Conservation (phyloP, 2,329 filamentous ascomycete genomes). For the Claviceps pazoutovae region DNA sequence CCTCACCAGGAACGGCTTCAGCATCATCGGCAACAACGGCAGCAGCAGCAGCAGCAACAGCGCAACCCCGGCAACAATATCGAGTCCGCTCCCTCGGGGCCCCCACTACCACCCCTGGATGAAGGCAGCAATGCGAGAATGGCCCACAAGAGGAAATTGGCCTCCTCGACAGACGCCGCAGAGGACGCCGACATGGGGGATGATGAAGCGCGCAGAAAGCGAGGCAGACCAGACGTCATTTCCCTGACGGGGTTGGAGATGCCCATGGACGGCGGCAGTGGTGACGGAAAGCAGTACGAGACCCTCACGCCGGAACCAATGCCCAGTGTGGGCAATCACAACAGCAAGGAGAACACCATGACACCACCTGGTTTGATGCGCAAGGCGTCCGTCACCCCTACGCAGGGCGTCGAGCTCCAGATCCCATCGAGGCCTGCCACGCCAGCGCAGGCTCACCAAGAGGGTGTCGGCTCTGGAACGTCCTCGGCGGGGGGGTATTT, state of each 20-base stretch:
- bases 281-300: constrained; percentile 8
- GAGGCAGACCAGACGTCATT: constrained; percentile 26
- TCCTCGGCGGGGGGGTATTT: constrained; percentile 20
- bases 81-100: constrained; percentile 6
- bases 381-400: constrained; percentile 36
- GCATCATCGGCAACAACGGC: constrained; percentile 11
- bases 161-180: constrained; percentile 13
- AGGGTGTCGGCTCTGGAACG: constrained; percentile 23
- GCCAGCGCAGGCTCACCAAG: constrained; percentile 26
- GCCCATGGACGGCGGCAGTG: neutral
- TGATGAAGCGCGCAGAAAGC: constrained; percentile 25
- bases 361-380: constrained; percentile 21
- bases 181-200: constrained; percentile 24
- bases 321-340: constrained; percentile 9
- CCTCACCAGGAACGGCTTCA: constrained; percentile 22
- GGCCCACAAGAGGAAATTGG: constrained; percentile 21
- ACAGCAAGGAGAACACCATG: constrained; percentile 9
- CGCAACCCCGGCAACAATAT: constrained; percentile 3
- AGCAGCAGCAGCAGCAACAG: constrained; percentile 9
- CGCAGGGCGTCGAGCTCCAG: constrained; percentile 43
- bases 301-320: constrained; percentile 8
- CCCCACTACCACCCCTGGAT: constrained; percentile 1
- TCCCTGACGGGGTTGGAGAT: neutral
- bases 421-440: constrained; percentile 52
- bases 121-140: constrained; percentile 5